Percentiles rank a stretch among this genome's conserved stretches.
phyloP scores from a whole-genome alignment of 1,139 yeast species.

The Pneumocystis wakefieldiae region DNA sequence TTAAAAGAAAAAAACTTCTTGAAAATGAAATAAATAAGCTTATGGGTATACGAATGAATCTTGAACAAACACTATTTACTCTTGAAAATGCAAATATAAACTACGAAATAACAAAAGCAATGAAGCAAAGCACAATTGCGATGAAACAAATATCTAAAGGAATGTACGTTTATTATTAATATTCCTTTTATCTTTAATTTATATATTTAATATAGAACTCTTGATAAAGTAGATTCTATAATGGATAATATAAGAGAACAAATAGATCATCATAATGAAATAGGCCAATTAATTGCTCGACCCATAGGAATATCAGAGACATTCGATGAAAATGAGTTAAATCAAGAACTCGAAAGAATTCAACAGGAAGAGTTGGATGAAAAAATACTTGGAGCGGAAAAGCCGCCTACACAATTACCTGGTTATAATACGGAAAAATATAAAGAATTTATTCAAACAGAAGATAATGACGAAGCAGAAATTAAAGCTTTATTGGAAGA shows the following conservation, averaged over 20 bases:
- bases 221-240: constrained; percentile 89
- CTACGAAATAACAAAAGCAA: constrained; percentile 94
- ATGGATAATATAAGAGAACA: constrained; percentile 98
- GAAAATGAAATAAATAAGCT: constrained; percentile 66
- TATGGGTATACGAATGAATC: constrained; percentile 75
- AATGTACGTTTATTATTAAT: constrained; percentile 42
- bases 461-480: constrained; percentile 85
- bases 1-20: constrained; percentile 72
- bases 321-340: constrained; percentile 67
- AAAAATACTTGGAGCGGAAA: constrained; percentile 38
- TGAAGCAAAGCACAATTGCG: constrained; percentile 94
- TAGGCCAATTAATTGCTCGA: constrained; percentile 87
- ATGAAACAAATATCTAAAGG: constrained; percentile 94
- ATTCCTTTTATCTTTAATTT: background rate
- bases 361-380: constrained; percentile 66
- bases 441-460: constrained; percentile 23
- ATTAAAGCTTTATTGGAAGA: constrained; percentile 80
- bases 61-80: constrained; percentile 78
- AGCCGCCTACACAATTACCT: constrained; percentile 25
- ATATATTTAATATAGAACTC: background rate
- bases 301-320: constrained; percentile 67
- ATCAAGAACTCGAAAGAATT: constrained; percentile 79
- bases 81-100: constrained; percentile 92
- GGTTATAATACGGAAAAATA: constrained; percentile 24
- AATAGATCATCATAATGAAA: constrained; percentile 87